Conservation (phyloP, 495 filamentous ascomycete species). For the Penicillium desertorum region DNA sequence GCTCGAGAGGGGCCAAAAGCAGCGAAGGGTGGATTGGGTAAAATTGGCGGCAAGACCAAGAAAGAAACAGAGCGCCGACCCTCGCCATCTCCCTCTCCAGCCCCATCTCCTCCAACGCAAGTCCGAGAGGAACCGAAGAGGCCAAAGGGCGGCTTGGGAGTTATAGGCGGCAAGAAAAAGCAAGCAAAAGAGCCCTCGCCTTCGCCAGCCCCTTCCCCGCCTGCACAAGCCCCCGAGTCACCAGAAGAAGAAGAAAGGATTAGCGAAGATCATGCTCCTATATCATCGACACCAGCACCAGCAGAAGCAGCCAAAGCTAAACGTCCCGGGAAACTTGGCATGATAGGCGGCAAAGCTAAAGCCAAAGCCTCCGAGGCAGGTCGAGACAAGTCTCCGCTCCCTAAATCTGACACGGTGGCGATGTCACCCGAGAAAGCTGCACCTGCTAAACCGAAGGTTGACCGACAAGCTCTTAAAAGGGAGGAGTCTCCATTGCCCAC, state of each 20-base stretch:
- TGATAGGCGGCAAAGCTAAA: conserved; percentile 38
- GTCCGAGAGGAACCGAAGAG: conserved; percentile 20
- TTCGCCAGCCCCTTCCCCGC: conserved; percentile 10
- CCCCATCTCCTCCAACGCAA: conserved; percentile 1
- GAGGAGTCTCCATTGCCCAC: conserved; percentile 13
- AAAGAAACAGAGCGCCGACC: neutral
- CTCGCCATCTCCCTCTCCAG: neutral
- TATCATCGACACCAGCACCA: conserved; percentile 4
- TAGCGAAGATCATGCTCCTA: neutral
- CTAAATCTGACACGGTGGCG: conserved; percentile 3
- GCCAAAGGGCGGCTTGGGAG: conserved; percentile 29
- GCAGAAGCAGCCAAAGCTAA: conserved; percentile 25
- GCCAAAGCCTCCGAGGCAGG: conserved; percentile 2
- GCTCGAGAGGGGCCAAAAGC: conserved; percentile 17
- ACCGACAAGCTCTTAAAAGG: neutral
- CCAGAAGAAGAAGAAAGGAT: neutral
- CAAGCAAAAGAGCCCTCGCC: conserved; percentile 12
- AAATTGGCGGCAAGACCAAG: conserved; percentile 1
- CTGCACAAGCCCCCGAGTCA: neutral
- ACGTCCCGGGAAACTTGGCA: conserved; percentile 33
- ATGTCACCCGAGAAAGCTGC: neutral
- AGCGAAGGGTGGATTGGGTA: conserved; percentile 23
- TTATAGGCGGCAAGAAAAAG: conserved; percentile 44
- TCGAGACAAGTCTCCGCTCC: neutral
- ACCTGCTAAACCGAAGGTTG: neutral